These are phyloP conservation scores for Penicillium aurantiogriseum DNA, from an alignment of 2,329 filamentous ascomycete species.

Conservation along the genomic window DNA sequence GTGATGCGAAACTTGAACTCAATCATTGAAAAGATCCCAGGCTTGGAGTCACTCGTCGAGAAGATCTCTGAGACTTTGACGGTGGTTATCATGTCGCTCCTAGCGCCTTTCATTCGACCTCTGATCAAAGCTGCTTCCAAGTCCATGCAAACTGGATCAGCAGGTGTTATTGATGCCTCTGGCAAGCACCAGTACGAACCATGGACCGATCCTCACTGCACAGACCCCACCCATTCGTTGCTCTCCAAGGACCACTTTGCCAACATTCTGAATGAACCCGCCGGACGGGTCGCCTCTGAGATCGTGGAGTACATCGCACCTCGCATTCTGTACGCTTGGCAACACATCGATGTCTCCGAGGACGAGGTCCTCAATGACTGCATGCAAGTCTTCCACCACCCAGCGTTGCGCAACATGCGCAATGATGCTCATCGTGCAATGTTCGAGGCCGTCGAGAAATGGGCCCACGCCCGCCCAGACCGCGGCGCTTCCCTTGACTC, in stretches of 20 bases:
- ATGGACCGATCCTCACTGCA: slow-evolving; percentile 72
- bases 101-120: slow-evolving; percentile 88
- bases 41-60: slow-evolving; percentile 83
- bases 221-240: slow-evolving; percentile 79
- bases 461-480: slow-evolving; percentile 70
- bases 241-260: slow-evolving; percentile 83
- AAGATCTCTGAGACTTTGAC: slow-evolving; percentile 92
- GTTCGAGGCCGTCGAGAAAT: slow-evolving; percentile 80
- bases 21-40: slow-evolving; percentile 85
- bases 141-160: slow-evolving; percentile 80
- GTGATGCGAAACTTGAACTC: slow-evolving; percentile 84
- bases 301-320: slow-evolving; percentile 86
- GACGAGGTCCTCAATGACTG: slow-evolving; percentile 82
- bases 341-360: slow-evolving; percentile 77
- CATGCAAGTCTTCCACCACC: slow-evolving; percentile 84
- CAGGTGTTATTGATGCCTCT: slow-evolving; percentile 65
- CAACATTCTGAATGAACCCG: slow-evolving; percentile 73
- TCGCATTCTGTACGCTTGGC: slow-evolving; percentile 87
- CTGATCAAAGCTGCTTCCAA: slow-evolving; percentile 86
- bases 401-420: slow-evolving; percentile 71
- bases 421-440: slow-evolving; percentile 82
- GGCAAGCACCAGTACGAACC: slow-evolving; percentile 74
- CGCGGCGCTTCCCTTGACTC: slow-evolving; percentile 67
- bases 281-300: slow-evolving; percentile 69
- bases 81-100: slow-evolving; percentile 82